Base-by-base conservation (phyloP, 495 filamentous ascomycete genomes). In the Thozetella sp. region DNA sequence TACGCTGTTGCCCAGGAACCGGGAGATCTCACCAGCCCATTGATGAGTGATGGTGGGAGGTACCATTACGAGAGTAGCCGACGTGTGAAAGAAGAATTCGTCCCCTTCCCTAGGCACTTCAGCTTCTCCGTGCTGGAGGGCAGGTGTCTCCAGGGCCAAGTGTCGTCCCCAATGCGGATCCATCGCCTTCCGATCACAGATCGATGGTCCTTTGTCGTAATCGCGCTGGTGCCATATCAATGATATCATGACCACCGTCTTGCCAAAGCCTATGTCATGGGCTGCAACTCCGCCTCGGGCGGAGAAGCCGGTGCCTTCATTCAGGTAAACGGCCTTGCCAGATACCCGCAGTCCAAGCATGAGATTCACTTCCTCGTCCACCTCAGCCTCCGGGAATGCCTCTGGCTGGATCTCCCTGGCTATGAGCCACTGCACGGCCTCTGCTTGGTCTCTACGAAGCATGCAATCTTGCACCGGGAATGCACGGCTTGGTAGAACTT, bases 201-300 rank as follows among this genome's bases (percentile, higher is more conserved):
- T 30, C 3, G 60, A 63, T 13, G 50, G 13, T 1, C 30, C 22
- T 3, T 56, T 50, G 53, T 83, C 76, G 13, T 66, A 62, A 0
- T 67, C 22, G 22, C 71, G 59, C 55, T 83, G 80, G 11, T 62
- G 54, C 46, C 88, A 83, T 22, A 91, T 84, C 20, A 95, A 70
- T 0, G 81, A 90, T 10, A 96, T 77, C 1, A 81, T 84, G n/a
- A 86, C 80, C 2, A 89, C 84, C 0, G 92, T 97, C 65, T 97
- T 97, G 1, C 92, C 92, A 67, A 90, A 95, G 11, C 90, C 90
- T 45, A 93, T 88, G 54, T 91, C 80, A 60, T 94, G 89, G 2
- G 90, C 90, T 1, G 92, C 76, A 23, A 95, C 78, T 17, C 92
- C 92, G 22, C 92, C 92, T 9, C 76, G 80, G 55, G 86, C 64